phyloP scores from a whole-genome alignment of 176 grass and related monocot genomes.

The Saccharum officinarum region DNA sequence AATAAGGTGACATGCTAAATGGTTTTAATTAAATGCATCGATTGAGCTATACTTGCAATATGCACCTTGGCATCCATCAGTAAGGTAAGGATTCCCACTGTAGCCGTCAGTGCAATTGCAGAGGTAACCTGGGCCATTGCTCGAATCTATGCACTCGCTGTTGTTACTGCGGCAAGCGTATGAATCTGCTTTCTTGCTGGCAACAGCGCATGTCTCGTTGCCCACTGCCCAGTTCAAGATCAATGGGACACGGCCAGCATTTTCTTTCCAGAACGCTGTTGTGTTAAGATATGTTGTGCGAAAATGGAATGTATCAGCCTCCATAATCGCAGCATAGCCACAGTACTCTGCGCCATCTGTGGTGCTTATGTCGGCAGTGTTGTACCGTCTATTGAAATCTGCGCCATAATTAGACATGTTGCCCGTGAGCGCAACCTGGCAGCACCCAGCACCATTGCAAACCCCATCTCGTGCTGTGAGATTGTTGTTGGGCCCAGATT shows the following conservation, averaged over 20 bases:
- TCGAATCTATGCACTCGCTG: no score
- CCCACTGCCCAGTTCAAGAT: slow-evolving; percentile 40
- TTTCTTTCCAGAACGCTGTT: background rate
- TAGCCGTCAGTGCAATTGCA: slow-evolving; percentile 43
- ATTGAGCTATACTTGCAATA: background rate
- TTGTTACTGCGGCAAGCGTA: no score
- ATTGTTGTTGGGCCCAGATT: background rate
- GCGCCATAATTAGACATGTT: background rate
- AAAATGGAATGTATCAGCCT: background rate
- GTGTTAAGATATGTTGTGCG: slow-evolving; percentile 12
- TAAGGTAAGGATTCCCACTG: slow-evolving; percentile 32
- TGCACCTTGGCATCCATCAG: slow-evolving; percentile 27
- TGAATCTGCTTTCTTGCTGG: no score
- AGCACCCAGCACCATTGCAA: slow-evolving; percentile 27
- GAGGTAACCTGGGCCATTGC: slow-evolving; percentile 22
- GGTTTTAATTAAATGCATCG: no score
- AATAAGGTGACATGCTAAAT: no score
- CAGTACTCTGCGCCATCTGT: background rate
- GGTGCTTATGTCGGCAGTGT: background rate
- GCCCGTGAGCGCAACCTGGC: background rate
- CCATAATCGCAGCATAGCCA: slow-evolving; percentile 13
- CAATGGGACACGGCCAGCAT: background rate
- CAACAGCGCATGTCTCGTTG: slow-evolving; percentile 16
- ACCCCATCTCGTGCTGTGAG: background rate
- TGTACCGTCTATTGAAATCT: background rate